phyloP scores from a whole-genome alignment of 1,139 yeast genomes.

The Magnusiomyces fungicola region DNA sequence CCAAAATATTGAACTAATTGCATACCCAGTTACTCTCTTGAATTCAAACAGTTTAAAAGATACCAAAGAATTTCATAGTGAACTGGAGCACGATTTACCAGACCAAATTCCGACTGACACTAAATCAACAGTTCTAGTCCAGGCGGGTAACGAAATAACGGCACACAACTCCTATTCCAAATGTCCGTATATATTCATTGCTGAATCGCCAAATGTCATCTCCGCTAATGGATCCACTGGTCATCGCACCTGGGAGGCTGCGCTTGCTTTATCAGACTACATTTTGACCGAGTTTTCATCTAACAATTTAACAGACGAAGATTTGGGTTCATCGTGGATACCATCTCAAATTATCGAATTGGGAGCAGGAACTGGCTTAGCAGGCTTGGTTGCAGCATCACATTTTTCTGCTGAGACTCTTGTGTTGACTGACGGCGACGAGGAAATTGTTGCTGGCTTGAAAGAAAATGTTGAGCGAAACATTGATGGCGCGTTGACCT shows the following conservation, averaged over 20 bases:
- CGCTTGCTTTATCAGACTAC: constrained; percentile 54
- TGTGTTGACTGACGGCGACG: constrained; percentile 72
- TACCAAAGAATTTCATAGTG: too few relatives aligned
- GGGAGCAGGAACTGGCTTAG: constrained; percentile 91
- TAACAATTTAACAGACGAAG: background rate
- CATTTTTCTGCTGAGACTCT: constrained; percentile 29
- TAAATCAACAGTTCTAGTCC: too few relatives aligned
- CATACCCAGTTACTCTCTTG: too few relatives aligned
- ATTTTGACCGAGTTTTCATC: constrained; percentile 26
- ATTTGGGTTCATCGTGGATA: constrained; percentile 3
- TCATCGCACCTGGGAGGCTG: constrained; percentile 90
- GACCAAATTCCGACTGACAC: too few relatives aligned
- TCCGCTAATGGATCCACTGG: constrained; percentile 83
- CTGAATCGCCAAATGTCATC: constrained; percentile 58
- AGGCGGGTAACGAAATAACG: too few relatives aligned
- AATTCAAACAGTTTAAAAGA: too few relatives aligned
- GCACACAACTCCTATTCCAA: too few relatives aligned
- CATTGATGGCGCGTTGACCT: constrained; percentile 8
- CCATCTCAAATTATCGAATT: constrained; percentile 48
- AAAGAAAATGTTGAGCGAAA: constrained; percentile 34
- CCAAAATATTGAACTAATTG: too few relatives aligned
- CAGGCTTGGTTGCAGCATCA: constrained; percentile 48
- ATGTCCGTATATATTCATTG: background rate
- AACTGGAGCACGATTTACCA: too few relatives aligned
- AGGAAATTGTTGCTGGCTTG: constrained; percentile 44